Percentiles rank a stretch among this genome's conserved stretches.
phyloP scores from a whole-genome alignment of 2,329 filamentous ascomycete genomes.

The Scleromitrula shiraiana region DNA sequence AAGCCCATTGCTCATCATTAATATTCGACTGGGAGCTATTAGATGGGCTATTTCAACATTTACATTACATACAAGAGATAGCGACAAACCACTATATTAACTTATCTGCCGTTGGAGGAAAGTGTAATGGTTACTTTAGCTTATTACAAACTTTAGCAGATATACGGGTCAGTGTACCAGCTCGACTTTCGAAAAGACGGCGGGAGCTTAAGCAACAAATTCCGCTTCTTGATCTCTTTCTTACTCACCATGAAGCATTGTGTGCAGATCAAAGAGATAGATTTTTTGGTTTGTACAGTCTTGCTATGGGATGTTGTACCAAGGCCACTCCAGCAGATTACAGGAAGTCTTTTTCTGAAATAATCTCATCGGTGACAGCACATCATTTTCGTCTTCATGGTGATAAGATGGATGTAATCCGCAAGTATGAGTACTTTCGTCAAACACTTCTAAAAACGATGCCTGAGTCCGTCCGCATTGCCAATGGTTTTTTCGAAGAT shows the following conservation, averaged over 20 bases:
- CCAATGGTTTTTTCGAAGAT: not conserved
- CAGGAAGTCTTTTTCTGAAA: constrained; percentile 6
- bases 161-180: constrained; percentile 2
- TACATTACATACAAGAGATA: not conserved
- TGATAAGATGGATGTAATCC: constrained; percentile 6
- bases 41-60: constrained; percentile 3
- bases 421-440: constrained; percentile 2
- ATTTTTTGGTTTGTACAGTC: constrained; percentile 8
- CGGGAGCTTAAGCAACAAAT: constrained; percentile 1
- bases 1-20: constrained; percentile 5
- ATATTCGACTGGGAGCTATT: constrained; percentile 6
- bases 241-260: constrained; percentile 6
- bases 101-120: not conserved
- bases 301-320: constrained; percentile 6
- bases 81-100: not conserved
- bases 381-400: constrained; percentile 4
- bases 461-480: not conserved
- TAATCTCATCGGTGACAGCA: not conserved
- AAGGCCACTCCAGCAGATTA: constrained; percentile 6
- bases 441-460: constrained; percentile 1
- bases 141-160: constrained; percentile 2
- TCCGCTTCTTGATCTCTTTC: constrained; percentile 7
- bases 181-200: constrained; percentile 1
- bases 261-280: constrained; percentile 8
- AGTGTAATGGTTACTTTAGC: not conserved